phyloP scores from a whole-genome alignment of 441 rosid species.

The Croton setiger region DNA sequence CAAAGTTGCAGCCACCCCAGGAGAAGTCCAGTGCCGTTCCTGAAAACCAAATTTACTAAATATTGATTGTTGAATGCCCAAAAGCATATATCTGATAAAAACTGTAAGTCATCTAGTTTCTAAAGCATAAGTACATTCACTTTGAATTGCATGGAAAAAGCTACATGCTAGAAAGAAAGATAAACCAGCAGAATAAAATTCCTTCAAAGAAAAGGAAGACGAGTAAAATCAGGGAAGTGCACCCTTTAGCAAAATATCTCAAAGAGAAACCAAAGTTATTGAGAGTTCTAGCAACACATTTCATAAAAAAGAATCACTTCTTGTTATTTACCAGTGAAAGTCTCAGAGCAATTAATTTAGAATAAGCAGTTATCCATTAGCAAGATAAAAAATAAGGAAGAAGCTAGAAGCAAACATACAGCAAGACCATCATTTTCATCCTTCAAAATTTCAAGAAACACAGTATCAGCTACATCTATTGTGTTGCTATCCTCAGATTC shows the following conservation, averaged over 20 bases:
- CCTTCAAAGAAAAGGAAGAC: not conserved
- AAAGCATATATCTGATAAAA: not conserved
- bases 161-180: not conserved
- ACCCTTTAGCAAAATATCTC: not conserved
- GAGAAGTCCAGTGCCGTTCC: slow-evolving; percentile 87
- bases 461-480: slow-evolving; percentile 79
- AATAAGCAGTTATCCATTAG: slow-evolving; percentile 3
- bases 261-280: not conserved
- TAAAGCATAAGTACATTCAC: not conserved
- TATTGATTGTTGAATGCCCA: not conserved
- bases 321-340: not conserved
- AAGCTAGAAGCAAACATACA: slow-evolving; percentile 41
- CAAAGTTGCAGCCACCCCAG: slow-evolving; percentile 65
- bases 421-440: slow-evolving; percentile 98
- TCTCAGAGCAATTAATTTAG: not conserved
- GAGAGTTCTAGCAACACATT: not conserved
- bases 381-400: slow-evolving; percentile 17
- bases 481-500: slow-evolving; percentile 87
- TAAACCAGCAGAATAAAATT: not conserved
- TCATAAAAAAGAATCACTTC: not conserved
- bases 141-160: not conserved
- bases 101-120: not conserved
- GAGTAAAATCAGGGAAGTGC: not conserved
- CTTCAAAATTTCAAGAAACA: slow-evolving; percentile 92
- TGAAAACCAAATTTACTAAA: slow-evolving; percentile 38